Conservation (phyloP, 441 rosid species). For the Adansonia gregorii region DNA sequence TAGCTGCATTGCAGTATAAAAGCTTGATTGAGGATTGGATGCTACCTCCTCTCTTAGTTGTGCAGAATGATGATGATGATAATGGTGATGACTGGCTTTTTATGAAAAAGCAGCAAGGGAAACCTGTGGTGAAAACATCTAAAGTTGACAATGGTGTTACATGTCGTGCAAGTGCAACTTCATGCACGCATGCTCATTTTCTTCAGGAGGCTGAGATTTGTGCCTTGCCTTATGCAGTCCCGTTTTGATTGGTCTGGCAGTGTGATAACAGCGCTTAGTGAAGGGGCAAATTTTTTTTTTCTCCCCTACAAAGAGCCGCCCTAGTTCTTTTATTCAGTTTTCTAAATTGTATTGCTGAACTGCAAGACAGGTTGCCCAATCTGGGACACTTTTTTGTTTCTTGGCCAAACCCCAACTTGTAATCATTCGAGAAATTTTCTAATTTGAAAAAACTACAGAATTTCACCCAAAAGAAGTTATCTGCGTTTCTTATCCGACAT, state of each 20-base stretch:
- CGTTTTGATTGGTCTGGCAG: constrained; percentile 40
- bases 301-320: not conserved
- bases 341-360: not conserved
- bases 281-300: not conserved
- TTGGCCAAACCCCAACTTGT: not conserved
- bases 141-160: constrained; percentile 21
- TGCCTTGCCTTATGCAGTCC: constrained; percentile 65
- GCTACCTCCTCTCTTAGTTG: constrained; percentile 30
- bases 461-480: not conserved
- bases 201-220: constrained; percentile 45
- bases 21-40: constrained; percentile 41
- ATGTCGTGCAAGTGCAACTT: constrained; percentile 6
- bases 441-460: too few relatives aligned
- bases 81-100: constrained; percentile 50
- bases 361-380: not conserved
- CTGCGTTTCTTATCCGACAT: not conserved
- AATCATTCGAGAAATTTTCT: not conserved
- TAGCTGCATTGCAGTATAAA: constrained; percentile 31
- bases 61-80: constrained; percentile 20
- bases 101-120: constrained; percentile 26
- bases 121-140: constrained; percentile 18
- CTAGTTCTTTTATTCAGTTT: not conserved
- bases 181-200: constrained; percentile 48
- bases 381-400: not conserved
- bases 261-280: not conserved